phyloP scores from a whole-genome alignment of 441 rosid genomes.

The Geranium incanum region DNA sequence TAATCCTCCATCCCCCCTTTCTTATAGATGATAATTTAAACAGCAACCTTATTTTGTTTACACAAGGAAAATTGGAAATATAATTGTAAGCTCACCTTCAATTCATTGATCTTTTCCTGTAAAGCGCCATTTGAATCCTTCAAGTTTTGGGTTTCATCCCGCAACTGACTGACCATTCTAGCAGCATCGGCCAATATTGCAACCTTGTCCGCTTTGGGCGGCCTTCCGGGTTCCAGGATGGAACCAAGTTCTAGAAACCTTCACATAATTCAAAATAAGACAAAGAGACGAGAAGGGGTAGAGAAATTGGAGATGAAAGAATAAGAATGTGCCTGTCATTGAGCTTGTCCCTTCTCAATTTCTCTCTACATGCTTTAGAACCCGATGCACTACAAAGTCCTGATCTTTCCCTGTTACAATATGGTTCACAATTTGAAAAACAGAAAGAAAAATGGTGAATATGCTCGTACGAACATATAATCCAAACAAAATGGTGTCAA shows the following conservation, averaged over 20 bases:
- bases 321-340: conserved; percentile 64
- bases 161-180: conserved; percentile 77
- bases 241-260: conserved; percentile 86
- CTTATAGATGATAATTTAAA: no score
- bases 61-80: neutral
- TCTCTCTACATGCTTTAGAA: conserved; percentile 98
- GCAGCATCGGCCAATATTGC: conserved; percentile 81
- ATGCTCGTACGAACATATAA: neutral
- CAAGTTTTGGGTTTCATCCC: conserved; percentile 80
- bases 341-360: conserved; percentile 84
- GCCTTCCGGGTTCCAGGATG: conserved; percentile 83
- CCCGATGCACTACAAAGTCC: conserved; percentile 57
- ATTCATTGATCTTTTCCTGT: conserved; percentile 86
- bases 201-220: conserved; percentile 93
- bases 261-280: conserved; percentile 7
- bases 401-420: conserved; percentile 57
- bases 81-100: conserved; percentile 47
- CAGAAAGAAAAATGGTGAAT: neutral
- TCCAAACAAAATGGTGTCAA: neutral
- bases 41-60: no score
- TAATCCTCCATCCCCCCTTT: no score
- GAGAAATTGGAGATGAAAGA: conserved; percentile 7
- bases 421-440: neutral
- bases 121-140: conserved; percentile 78
- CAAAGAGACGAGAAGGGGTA: neutral